These are phyloP conservation scores for Escovopsis sp. DNA, from an alignment of 2,329 filamentous ascomycete species.

Conservation along the genomic window DNA sequence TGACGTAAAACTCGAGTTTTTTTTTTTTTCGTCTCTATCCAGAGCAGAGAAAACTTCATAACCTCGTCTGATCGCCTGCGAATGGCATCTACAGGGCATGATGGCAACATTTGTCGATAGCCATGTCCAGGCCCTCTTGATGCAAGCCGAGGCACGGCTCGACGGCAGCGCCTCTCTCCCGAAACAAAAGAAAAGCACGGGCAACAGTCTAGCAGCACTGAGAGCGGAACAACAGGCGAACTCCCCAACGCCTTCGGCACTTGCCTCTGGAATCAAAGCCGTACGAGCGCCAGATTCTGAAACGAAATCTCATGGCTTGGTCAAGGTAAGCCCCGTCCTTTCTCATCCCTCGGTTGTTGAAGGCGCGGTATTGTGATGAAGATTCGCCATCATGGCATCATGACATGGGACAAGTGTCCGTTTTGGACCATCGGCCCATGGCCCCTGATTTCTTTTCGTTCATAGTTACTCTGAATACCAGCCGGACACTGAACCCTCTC, in stretches of 20 bases:
- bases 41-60: neutral
- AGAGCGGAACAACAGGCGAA: no score
- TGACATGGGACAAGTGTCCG: constrained; percentile 25
- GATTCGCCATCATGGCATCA: constrained; percentile 20
- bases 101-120: constrained; percentile 7
- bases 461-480: constrained; percentile 60
- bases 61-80: neutral
- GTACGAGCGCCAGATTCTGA: constrained; percentile 7
- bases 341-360: neutral
- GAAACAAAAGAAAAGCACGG: no score
- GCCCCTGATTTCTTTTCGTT: constrained; percentile 39
- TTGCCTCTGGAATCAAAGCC: neutral
- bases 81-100: neutral
- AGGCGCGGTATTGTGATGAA: constrained; percentile 22
- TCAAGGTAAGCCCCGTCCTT: constrained; percentile 15
- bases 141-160: constrained; percentile 7
- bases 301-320: constrained; percentile 1
- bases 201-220: no score
- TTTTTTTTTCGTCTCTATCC: no score
- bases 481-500: neutral
- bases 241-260: no score
- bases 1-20: no score
- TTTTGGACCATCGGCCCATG: constrained; percentile 40
- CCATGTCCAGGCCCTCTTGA: constrained; percentile 7
- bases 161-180: neutral